Conservation (phyloP, 768 basidiomycete genomes). For the Lentinula guzmanii region DNA sequence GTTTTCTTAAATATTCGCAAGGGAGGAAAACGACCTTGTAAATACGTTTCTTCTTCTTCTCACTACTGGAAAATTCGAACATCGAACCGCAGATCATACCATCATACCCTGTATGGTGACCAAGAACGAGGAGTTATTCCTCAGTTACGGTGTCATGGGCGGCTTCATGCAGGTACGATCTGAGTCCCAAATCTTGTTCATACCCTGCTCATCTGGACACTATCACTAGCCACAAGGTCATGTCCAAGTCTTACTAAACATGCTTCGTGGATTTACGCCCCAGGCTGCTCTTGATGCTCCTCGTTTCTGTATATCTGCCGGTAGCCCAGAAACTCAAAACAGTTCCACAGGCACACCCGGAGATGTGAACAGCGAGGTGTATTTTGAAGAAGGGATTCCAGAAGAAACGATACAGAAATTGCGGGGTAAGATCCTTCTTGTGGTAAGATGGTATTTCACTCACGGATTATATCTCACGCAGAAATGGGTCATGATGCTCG, state of each 20-base stretch:
- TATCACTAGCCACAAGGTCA: slow-evolving; percentile 82
- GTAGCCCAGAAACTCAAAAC: slow-evolving; percentile 55
- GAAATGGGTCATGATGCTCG: slow-evolving; percentile 89
- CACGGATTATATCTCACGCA: slow-evolving; percentile 20
- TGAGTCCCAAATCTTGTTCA: slow-evolving; percentile 6
- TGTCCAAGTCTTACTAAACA: slow-evolving; percentile 87
- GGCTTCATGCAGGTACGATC: slow-evolving; percentile 74
- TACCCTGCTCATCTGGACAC: neutral
- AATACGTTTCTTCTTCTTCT: slow-evolving; percentile 36
- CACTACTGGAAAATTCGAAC: neutral
- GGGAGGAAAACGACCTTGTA: slow-evolving; percentile 71
- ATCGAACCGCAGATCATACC: slow-evolving; percentile 53
- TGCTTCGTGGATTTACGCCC: slow-evolving; percentile 79
- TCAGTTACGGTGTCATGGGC: slow-evolving; percentile 90
- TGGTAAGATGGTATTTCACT: neutral
- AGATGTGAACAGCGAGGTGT: slow-evolving; percentile 78
- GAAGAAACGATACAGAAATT: slow-evolving; percentile 58
- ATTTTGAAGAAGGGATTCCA: slow-evolving; percentile 81
- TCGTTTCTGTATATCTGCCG: slow-evolving; percentile 92
- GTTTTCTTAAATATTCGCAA: slow-evolving; percentile 14
- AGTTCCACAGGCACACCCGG: slow-evolving; percentile 44
- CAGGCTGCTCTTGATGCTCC: slow-evolving; percentile 94
- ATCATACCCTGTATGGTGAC: slow-evolving; percentile 90
- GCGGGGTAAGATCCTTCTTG: slow-evolving; percentile 38
- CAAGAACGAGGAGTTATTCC: slow-evolving; percentile 72